Percentiles rank a stretch among this genome's conserved stretches.
These are phyloP conservation scores for Pseudogymnoascus sp. DNA, from an alignment of 2,329 filamentous ascomycete species.

Conservation along the genomic window DNA sequence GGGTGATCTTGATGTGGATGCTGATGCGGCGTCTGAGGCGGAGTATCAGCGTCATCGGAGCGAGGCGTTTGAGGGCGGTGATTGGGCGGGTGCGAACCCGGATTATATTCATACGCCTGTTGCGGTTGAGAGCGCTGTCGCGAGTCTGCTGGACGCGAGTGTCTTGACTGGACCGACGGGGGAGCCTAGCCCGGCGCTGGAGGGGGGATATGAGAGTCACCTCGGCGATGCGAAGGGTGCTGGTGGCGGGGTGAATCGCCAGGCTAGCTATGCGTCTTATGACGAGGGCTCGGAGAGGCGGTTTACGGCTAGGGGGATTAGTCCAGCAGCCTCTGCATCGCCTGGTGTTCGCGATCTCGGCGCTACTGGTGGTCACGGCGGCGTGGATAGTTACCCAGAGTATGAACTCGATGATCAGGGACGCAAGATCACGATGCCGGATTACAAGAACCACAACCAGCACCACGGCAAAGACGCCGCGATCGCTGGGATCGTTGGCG, in stretches of 20 bases:
- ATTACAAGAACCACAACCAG: constrained; percentile 20
- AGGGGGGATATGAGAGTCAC: constrained; percentile 28
- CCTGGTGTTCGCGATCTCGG: constrained; percentile 11
- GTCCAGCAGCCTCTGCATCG: constrained; percentile 25
- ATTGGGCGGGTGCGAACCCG: constrained; percentile 45
- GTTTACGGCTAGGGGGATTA: constrained; percentile 32
- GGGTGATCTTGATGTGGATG: constrained; percentile 11
- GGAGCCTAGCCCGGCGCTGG: constrained; percentile 37
- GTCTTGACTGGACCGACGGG: constrained; percentile 51
- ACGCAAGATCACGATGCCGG: constrained; percentile 27
- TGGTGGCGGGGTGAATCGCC: constrained; percentile 20
- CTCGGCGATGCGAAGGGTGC: constrained; percentile 4
- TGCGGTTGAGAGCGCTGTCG: constrained; percentile 81
- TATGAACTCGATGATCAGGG: constrained; percentile 29
- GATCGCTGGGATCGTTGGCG: constrained; percentile 22
- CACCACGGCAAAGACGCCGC: constrained; percentile 22
- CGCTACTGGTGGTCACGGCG: neutral
- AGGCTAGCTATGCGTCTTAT: constrained; percentile 26
- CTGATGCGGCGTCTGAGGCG: constrained; percentile 27
- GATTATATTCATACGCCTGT: constrained; percentile 63
- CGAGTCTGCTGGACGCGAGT: constrained; percentile 75
- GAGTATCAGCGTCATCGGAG: constrained; percentile 34
- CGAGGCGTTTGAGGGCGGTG: constrained; percentile 44
- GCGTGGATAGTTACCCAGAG: constrained; percentile 20
- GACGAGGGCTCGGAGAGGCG: constrained; percentile 28